These are phyloP conservation scores for Pezicula carpinea DNA, from an alignment of 2,329 filamentous ascomycete genomes.

Conservation along the genomic window DNA sequence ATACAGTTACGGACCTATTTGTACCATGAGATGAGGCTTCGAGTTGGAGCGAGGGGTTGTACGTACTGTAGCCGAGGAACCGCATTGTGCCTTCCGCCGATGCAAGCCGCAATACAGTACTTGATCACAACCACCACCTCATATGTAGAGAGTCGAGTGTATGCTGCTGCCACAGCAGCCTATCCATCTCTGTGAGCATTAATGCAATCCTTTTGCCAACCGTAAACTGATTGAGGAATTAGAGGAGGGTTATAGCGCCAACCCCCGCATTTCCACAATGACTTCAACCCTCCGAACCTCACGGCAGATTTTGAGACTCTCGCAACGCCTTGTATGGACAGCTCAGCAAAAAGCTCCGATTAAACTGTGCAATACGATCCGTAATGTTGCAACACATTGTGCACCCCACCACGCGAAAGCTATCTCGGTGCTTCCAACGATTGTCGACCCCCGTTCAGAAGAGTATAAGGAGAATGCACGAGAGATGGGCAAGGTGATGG, in stretches of 20 bases:
- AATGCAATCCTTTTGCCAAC: too few relatives aligned
- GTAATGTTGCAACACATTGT: conserved; percentile 66
- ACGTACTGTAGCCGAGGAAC: too few relatives aligned
- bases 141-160: conserved; percentile 13
- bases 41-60: too few relatives aligned
- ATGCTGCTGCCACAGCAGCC: conserved; percentile 14
- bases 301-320: conserved; percentile 39
- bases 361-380: conserved; percentile 7
- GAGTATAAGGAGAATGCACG: conserved; percentile 77
- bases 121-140: too few relatives aligned
- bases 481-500: conserved; percentile 71
- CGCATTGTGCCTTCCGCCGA: too few relatives aligned
- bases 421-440: conserved; percentile 73
- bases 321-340: conserved; percentile 37
- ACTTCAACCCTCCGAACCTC: conserved; percentile 39
- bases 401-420: conserved; percentile 76
- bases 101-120: too few relatives aligned
- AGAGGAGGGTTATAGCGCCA: background rate
- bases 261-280: conserved; percentile 34
- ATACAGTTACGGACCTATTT: too few relatives aligned
- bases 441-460: conserved; percentile 70
- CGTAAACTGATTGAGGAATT: background rate
- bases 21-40: too few relatives aligned
- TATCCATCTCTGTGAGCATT: too few relatives aligned
- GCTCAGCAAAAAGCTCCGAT: conserved; percentile 22